phyloP scores from a whole-genome alignment of 805 yeast species.

The Dipodascus geniculatus region DNA sequence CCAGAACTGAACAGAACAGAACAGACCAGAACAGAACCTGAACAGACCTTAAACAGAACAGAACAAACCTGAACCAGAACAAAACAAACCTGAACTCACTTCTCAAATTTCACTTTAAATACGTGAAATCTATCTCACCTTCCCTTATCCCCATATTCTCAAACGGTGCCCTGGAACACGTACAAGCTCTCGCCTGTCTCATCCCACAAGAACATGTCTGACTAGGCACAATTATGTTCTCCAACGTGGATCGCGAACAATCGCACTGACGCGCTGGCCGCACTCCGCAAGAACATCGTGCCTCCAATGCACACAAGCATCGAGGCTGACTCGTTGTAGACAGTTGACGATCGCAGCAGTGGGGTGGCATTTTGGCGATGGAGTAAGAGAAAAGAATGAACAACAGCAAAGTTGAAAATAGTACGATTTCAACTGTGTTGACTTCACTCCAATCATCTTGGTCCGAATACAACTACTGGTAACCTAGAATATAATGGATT shows the following conservation, averaged over 20 bases:
- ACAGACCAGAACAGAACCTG: no score
- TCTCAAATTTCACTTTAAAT: constrained; percentile 25
- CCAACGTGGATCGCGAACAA: constrained; percentile 40
- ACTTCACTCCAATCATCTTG: no score
- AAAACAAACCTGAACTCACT: no score
- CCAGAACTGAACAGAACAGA: no score
- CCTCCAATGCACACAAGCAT: constrained; percentile 49
- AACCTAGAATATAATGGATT: no score
- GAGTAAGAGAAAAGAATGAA: background rate
- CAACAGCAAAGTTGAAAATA: background rate
- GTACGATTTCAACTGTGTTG: background rate
- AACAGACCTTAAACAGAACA: no score
- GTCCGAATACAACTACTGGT: no score
- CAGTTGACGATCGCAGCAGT: background rate
- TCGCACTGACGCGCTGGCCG: constrained; percentile 47
- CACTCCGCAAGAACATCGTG: constrained; percentile 53
- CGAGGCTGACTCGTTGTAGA: background rate
- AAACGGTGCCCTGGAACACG: constrained; percentile 37
- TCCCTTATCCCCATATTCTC: constrained; percentile 33
- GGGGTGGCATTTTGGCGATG: background rate
- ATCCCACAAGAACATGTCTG: constrained; percentile 49
- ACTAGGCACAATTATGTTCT: constrained; percentile 36
- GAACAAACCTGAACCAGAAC: no score
- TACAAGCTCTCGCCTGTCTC: constrained; percentile 42
- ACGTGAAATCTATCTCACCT: constrained; percentile 50